Evolutionary conservation across 2,329 filamentous ascomycete species (phyloP), one percentile per base, ranked within the genome.

Genomic region (Botrytis hyacinthi): DNA sequence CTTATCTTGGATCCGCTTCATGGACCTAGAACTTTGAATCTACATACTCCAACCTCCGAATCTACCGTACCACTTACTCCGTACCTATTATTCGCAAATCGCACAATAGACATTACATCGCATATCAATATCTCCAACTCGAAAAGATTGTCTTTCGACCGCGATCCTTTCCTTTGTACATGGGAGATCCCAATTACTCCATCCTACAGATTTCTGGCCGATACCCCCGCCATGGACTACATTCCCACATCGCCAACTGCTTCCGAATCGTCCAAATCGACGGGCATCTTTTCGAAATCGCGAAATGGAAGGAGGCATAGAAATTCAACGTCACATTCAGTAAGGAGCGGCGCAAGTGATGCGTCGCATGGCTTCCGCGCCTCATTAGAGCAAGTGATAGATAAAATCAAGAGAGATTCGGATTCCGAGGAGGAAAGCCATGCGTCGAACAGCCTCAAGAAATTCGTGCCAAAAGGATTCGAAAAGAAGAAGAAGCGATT

Each of bases 381-480:
- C 40, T 76, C 78, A 1, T 10, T 79, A 26, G 79, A 79, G 51
- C 73, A 73, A 54, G 75, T 76, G 63, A 74, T 77, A 20, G 80
- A 80, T 20, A 78, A 76, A 73, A 54, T 78, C 35, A 80, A 78
- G 70, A 69, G 71, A 18, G 72, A 68, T 7, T 76, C 79, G 29
- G 76, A 78, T 20, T 76, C 66, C 16, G 75, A 77, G 8, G 35
- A 70, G 20, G 78, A 80, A 35, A 75, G 77, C 22, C 75, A 65
- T 40, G 75, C 76, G 62, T 73, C 75, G 72, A 83, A 80, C 75
- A 82, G 83, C 20, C 81, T 88, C 61, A 84, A 83, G 73, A 89
- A 87, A 81, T 83, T 90, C 44, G 81, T 90, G 51, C 84, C 87
- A 70, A 88, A 86, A 78, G 83, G 84, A 54, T 84, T 89, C 71